Conservation (phyloP, 306 rosid genomes). For the Rosa chinensis region DNA sequence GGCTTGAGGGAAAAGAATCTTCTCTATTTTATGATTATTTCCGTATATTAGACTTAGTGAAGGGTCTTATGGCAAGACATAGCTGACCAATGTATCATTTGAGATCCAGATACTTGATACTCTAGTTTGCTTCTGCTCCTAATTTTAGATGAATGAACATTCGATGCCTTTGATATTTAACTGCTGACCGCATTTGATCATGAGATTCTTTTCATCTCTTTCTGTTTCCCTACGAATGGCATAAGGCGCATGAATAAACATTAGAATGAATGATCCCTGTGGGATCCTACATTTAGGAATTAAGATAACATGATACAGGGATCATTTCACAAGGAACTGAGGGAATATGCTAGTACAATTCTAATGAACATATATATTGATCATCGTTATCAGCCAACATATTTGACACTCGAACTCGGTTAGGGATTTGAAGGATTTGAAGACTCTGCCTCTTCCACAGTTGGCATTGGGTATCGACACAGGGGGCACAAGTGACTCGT, state of each 20-base stretch:
- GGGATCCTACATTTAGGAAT: no score
- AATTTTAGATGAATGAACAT: neutral
- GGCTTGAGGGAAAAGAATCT: conserved; percentile 86
- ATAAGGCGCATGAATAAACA: neutral
- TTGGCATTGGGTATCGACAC: neutral
- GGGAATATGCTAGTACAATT: no score
- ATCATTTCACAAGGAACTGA: neutral
- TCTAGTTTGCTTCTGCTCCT: neutral
- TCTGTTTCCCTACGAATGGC: neutral
- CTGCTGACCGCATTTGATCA: neutral
- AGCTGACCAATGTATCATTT: conserved; percentile 22
- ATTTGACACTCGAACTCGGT: no score
- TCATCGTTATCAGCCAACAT: no score
- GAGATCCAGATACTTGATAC: neutral
- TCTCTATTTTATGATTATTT: conserved; percentile 70
- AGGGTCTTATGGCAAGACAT: conserved; percentile 37
- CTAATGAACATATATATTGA: no score
- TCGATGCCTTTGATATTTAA: neutral
- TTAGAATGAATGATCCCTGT: no score
- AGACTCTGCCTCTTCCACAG: neutral
- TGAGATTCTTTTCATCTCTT: neutral
- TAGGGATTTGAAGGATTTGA: no score
- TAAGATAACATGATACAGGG: neutral
- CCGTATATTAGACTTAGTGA: conserved; percentile 73
- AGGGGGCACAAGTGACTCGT: neutral